Conservation (phyloP, 768 basidiomycete genomes). For the Suillus subluteus region DNA sequence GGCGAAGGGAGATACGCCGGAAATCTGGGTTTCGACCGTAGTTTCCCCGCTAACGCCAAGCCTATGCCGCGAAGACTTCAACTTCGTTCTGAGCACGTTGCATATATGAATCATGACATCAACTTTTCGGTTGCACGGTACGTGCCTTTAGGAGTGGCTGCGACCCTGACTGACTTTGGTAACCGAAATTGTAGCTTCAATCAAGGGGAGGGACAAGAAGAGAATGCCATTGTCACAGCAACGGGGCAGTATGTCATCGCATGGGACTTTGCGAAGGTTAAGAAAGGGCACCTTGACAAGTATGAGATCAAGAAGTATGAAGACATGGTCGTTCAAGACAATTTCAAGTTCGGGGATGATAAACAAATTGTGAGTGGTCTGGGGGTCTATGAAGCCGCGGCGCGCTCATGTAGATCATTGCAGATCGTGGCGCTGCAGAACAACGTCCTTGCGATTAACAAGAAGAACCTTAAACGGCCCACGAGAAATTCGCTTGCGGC, state of each 20-base stretch:
- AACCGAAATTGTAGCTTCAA: slow-evolving; percentile 71
- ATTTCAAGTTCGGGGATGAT: slow-evolving; percentile 97
- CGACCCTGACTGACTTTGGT: slow-evolving; percentile 15
- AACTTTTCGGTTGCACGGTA: slow-evolving; percentile 94
- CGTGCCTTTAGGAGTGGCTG: slow-evolving; percentile 16
- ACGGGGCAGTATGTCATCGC: slow-evolving; percentile 91
- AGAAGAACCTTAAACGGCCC: slow-evolving; percentile 87
- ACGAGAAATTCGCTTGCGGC: slow-evolving; percentile 71
- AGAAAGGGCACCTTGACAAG: slow-evolving; percentile 86
- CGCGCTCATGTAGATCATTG: slow-evolving; percentile 13
- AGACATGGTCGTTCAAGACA: slow-evolving; percentile 93
- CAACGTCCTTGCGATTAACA: slow-evolving; percentile 92
- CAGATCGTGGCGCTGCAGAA: slow-evolving; percentile 95
- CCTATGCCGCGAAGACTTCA: slow-evolving; percentile 89
- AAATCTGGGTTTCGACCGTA: slow-evolving; percentile 86
- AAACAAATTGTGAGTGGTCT: slow-evolving; percentile 82
- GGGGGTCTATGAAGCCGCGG: neutral
- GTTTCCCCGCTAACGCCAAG: slow-evolving; percentile 94
- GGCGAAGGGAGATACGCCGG: slow-evolving; percentile 87
- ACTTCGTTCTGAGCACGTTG: slow-evolving; percentile 88
- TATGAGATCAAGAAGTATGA: slow-evolving; percentile 98
- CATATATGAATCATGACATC: slow-evolving; percentile 89
- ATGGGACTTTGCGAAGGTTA: slow-evolving; percentile 97
- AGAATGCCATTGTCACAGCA: slow-evolving; percentile 95
- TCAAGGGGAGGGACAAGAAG: slow-evolving; percentile 81